Evolutionary conservation across 805 yeast genomes (phyloP), one percentile per base, ranked within the genome.

Genomic region (Saccharomyces paradoxus): DNA sequence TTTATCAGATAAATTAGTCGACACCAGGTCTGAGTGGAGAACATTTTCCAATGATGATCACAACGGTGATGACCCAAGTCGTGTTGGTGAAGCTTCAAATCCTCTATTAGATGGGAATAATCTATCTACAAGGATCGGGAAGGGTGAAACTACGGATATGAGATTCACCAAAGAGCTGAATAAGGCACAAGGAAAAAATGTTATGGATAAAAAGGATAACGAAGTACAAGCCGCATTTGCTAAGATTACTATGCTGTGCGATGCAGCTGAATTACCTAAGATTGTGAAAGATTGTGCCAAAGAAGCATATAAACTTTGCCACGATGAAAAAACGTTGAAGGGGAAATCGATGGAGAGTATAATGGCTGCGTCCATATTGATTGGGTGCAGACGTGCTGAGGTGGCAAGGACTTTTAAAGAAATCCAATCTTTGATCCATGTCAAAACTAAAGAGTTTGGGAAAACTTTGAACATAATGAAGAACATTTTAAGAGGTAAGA

Each of bases 61-160:
- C 70, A 94, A 92, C 63, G 96, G 96, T 63, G 97, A 90, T 71
- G 99, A 92, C 70, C 99, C 99, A 4, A 85, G 94, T 60, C 98
- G 99, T 87, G 99, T 92, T 59, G 99, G 99, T 71, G 97, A 91
- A 68, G 97, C 97, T 4, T 84, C 90, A 17, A 91, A 91, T 68
- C 97, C 97, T 9, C 75, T 91, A 53, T 77, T 94, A 61, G 97
- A 91, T 66, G 87, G 95, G 22, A 92, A 87, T 63, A 95, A 91
- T 70, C 82, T 92, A 54, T 89, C 95, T 14, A 92, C 99, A 4
- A 84, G 91, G 77, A 94, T 94, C 57, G 87, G 96, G 28, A 83
- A 84, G 55, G 90, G 86, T 21, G 88, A 89, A 41, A 95, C 89
- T 48, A 96, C 92, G 46, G 95, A 91, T 58, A 80, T 85, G n/a